Evolutionary conservation across 2,329 filamentous ascomycete genomes (phyloP), one percentile per base, ranked within the genome.

Genomic region (Claviceps lovelessii): DNA sequence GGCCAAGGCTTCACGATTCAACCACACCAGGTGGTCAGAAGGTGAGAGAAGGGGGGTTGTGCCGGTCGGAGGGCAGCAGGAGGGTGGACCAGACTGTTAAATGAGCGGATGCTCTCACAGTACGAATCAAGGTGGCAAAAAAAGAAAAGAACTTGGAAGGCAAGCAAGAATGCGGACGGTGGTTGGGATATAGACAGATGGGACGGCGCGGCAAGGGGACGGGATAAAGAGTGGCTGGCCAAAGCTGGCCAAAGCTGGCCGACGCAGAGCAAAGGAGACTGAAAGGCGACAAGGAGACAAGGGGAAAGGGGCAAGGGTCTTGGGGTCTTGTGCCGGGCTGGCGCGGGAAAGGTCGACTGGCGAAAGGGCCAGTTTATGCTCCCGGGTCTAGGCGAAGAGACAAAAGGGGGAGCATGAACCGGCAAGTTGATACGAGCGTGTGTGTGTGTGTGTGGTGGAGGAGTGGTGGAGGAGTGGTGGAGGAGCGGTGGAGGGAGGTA

Each of bases 151-250:
- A 23, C 23, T 23, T 3, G 23, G 23, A 23, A 23, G 23, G 23
- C 23, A 35, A 17, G 15, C 19, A 39, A 37, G 50, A 37, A 10
- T 17, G 44, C 4, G 54, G 44, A 45, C n/a, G 44, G 29, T 45
- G 46, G 49, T 52, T 52, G 54, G 50, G 54, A 47, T 49, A 52
- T 28, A 28, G 31, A 49, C 37, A n/a, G 23, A 37, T 37, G 35
- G 35, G 35, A 37, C 11, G 29, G 51, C 46, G 35, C 23, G 50
- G 54, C 41, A 52, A 55, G 54, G 54, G 50, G 41, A 13, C 15
- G 48, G 53, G 48, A 55, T 41, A 51, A 51, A 51, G 46, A 54
- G 49, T 28, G 39, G 17, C 39, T n/a, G n/a, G 23, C 23, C 23
- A 23, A 23, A 23, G 23, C 23, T 23, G 50, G 46, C 46, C 28